Percentiles rank a stretch among this genome's conserved stretches.
These are phyloP conservation scores for Hyaloscypha finlandica DNA, from an alignment of 495 filamentous ascomycete genomes.

Conservation along the genomic window DNA sequence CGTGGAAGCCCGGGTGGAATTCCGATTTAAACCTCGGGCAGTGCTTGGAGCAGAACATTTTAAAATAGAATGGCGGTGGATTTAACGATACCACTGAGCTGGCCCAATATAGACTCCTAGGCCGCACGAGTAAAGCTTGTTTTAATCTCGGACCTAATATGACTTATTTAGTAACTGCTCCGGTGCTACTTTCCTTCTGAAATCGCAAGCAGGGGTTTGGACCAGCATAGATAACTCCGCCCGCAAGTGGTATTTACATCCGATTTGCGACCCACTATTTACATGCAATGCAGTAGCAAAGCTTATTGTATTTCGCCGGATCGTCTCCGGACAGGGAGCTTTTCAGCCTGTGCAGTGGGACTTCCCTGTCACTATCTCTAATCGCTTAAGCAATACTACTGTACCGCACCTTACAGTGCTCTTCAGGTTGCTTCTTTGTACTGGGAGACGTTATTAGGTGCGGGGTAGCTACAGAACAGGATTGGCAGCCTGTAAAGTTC, in stretches of 20 bases:
- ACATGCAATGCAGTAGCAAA: not conserved
- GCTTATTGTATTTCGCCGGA: not conserved
- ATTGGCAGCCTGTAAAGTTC: too few relatives aligned
- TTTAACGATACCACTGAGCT: too few relatives aligned
- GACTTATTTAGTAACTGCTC: not conserved
- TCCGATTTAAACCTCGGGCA: too few relatives aligned
- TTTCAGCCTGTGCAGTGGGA: not conserved
- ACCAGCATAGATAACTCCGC: not conserved
- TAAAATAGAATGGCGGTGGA: too few relatives aligned
- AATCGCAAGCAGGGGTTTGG: not conserved
- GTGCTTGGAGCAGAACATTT: too few relatives aligned
- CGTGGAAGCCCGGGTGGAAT: too few relatives aligned
- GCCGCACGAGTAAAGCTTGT: too few relatives aligned
- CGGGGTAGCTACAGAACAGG: too few relatives aligned
- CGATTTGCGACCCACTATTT: not conserved
- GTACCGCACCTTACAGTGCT: too few relatives aligned
- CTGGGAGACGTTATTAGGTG: too few relatives aligned
- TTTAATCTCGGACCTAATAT: not conserved
- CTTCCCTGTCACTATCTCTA: not conserved
- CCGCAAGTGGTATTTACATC: not conserved
- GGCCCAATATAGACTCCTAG: too few relatives aligned
- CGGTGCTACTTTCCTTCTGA: not conserved
- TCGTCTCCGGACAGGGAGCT: not conserved
- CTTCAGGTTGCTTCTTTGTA: too few relatives aligned
- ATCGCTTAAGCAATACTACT: not conserved